Evolutionary conservation across 1,139 yeast species (phyloP).

Genomic region (Hanseniaspora sp.): DNA sequence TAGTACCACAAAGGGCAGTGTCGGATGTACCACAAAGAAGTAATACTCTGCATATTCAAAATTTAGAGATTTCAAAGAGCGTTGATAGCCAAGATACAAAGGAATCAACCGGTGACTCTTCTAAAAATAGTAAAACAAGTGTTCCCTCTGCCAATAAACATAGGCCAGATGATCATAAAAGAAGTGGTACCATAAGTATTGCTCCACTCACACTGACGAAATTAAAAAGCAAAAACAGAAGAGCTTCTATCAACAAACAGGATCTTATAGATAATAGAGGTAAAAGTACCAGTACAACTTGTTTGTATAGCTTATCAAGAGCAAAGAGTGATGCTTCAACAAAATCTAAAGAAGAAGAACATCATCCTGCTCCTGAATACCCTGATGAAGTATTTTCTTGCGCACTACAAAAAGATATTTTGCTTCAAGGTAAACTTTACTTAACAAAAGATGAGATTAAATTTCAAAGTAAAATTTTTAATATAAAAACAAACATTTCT

Average conservation of each 20-base stretch:
- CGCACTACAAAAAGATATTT: conserved; percentile 59
- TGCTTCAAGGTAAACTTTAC: conserved; percentile 62
- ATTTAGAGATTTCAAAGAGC: not conserved
- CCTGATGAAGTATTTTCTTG: conserved; percentile 34
- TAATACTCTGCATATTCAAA: not conserved
- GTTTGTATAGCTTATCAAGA: not conserved
- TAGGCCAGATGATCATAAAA: not conserved
- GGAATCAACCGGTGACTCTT: not conserved
- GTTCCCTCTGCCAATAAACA: not conserved
- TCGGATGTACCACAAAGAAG: conserved; percentile 6
- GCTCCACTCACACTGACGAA: not conserved
- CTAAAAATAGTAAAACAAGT: not conserved
- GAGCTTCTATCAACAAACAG: not conserved
- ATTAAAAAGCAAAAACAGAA: not conserved
- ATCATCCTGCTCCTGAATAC: not conserved
- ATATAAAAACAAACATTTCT: conserved; percentile 58
- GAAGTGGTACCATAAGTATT: conserved; percentile 3
- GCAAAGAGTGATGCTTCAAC: not conserved
- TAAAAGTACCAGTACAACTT: not conserved
- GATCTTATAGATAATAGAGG: not conserved
- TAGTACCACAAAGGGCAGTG: not conserved
- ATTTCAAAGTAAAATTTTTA: conserved; percentile 63
- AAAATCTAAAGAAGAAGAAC: not conserved
- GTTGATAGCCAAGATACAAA: not conserved
- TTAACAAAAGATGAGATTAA: conserved; percentile 49